These are phyloP conservation scores for Starmerella sirachaensis DNA, from an alignment of 805 yeast species.

Conservation along the genomic window DNA sequence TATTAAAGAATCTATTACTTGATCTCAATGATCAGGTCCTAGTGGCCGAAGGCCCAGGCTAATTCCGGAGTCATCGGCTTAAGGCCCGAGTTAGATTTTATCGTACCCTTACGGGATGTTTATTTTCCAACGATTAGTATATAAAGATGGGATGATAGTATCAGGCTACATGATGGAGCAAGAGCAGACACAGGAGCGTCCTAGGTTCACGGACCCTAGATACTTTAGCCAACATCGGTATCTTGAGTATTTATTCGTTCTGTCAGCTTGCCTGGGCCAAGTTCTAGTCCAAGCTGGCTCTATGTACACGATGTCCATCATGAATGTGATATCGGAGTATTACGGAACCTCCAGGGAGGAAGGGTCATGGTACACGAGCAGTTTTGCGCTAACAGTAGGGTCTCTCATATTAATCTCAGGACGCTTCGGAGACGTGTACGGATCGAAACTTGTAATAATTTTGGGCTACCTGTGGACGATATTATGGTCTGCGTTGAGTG, in stretches of 20 bases:
- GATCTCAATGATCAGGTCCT: too few relatives aligned
- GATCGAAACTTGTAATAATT: slow-evolving; percentile 43
- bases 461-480: slow-evolving; percentile 45
- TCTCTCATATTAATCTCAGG: slow-evolving; percentile 62
- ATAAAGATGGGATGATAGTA: too few relatives aligned
- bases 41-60: too few relatives aligned
- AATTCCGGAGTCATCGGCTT: too few relatives aligned
- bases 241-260: slow-evolving; percentile 22
- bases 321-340: slow-evolving; percentile 25
- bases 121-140: too few relatives aligned
- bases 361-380: slow-evolving; percentile 56
- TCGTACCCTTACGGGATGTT: too few relatives aligned
- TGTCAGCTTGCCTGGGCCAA: slow-evolving; percentile 27
- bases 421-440: slow-evolving; percentile 59
- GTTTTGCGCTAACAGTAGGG: slow-evolving; percentile 59
- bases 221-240: slow-evolving; percentile 10
- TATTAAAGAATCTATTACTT: too few relatives aligned
- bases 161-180: too few relatives aligned
- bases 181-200: too few relatives aligned
- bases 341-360: slow-evolving; percentile 25
- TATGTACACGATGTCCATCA: slow-evolving; percentile 26
- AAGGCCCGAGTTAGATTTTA: too few relatives aligned
- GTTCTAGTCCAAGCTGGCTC: slow-evolving; percentile 32
- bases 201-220: slow-evolving; percentile 15
- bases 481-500: slow-evolving; percentile 50